phyloP scores from a whole-genome alignment of 164 flowering plant genomes.

The Stephania japonica region DNA sequence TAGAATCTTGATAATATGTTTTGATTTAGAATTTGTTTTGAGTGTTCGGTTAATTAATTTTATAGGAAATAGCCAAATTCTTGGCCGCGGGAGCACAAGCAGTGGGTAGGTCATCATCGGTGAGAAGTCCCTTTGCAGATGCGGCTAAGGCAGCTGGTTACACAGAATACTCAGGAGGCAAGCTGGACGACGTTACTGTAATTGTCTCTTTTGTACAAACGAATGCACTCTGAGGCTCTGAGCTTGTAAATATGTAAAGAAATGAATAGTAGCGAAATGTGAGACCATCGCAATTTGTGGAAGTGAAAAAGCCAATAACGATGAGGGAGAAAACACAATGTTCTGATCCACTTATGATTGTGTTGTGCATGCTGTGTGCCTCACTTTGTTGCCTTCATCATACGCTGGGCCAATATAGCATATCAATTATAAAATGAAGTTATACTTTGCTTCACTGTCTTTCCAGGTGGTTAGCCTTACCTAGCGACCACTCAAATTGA shows the following conservation, averaged over 20 bases:
- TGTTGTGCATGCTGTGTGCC: not conserved
- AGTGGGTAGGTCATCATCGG: constrained; percentile 41
- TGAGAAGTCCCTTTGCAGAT: constrained; percentile 77
- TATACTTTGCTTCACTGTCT: too few species aligned
- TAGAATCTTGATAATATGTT: not conserved
- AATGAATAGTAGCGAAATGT: too few species aligned
- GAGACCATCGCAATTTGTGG: not conserved
- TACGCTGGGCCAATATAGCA: too few species aligned
- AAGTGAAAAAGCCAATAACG: not conserved
- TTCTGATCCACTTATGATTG: not conserved
- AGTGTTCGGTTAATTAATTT: not conserved
- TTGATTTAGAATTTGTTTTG: not conserved
- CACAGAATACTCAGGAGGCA: constrained; percentile 58
- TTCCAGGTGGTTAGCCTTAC: too few species aligned
- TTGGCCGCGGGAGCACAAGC: constrained; percentile 60
- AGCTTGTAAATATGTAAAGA: not conserved
- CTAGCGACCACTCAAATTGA: too few species aligned
- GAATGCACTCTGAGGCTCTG: constrained; percentile 2
- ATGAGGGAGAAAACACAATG: not conserved
- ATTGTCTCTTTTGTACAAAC: constrained; percentile 58
- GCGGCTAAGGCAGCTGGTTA: constrained; percentile 83
- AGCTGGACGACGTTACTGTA: constrained; percentile 75
- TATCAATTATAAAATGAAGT: too few species aligned
- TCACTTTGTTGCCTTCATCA: too few species aligned
- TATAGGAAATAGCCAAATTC: constrained; percentile 61